phyloP scores from a whole-genome alignment of 179 eudicot genomes.

The Silene vulgaris region DNA sequence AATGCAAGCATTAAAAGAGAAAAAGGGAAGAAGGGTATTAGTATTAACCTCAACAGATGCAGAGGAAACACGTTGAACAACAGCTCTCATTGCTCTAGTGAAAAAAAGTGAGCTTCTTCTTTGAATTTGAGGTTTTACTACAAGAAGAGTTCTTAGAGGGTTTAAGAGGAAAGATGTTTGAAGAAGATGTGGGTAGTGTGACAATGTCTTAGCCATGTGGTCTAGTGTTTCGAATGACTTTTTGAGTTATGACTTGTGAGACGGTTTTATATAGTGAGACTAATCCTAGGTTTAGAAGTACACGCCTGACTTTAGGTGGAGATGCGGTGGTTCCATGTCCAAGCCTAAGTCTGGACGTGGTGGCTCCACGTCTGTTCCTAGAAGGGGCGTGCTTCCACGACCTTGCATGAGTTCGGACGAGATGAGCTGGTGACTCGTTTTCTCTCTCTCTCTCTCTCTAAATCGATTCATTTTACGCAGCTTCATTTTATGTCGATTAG shows the following conservation, averaged over 20 bases:
- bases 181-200: background rate
- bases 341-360: no score
- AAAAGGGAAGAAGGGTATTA: background rate
- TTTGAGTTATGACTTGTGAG: background rate
- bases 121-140: slow-evolving; percentile 3
- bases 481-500: no score
- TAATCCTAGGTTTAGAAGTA: no score
- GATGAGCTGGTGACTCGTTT: no score
- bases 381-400: no score
- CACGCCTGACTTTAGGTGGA: no score
- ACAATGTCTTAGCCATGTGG: slow-evolving; percentile 14
- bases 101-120: background rate
- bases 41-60: slow-evolving; percentile 72
- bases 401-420: no score
- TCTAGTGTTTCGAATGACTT: background rate
- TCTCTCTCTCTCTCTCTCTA: no score
- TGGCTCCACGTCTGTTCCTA: no score
- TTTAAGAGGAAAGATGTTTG: slow-evolving; percentile 9
- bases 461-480: no score
- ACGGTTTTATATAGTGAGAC: background rate
- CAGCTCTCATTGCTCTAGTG: slow-evolving; percentile 64
- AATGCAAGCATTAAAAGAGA: background rate
- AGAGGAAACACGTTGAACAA: slow-evolving; percentile 79
- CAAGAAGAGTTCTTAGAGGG: slow-evolving; percentile 10
- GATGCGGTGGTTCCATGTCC: no score